Evolutionary conservation across 2,329 filamentous ascomycete species (phyloP).

Genomic region (Endothia cerciana): DNA sequence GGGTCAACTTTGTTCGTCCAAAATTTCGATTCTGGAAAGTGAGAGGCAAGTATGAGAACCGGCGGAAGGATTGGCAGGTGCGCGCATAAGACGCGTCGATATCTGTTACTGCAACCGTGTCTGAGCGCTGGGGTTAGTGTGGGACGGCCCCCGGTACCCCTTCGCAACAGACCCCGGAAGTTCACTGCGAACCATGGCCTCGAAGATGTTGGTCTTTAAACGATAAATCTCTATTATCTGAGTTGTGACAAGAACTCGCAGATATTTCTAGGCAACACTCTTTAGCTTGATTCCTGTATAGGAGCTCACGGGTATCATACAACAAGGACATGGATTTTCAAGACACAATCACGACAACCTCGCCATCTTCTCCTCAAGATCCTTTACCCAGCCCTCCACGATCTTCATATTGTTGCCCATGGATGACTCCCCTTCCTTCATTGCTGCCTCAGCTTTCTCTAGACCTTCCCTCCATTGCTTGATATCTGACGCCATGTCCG

Average conservation of each 20-base stretch:
- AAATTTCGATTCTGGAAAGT: background rate
- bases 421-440: constrained; percentile 69
- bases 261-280: background rate
- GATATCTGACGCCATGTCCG: constrained; percentile 81
- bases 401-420: constrained; percentile 80
- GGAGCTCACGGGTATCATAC: constrained; percentile 41
- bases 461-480: constrained; percentile 31
- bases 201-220: background rate
- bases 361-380: constrained; percentile 76
- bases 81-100: constrained; percentile 10
- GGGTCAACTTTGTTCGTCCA: background rate
- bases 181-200: background rate
- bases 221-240: background rate
- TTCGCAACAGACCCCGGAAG: background rate
- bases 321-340: constrained; percentile 30
- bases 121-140: background rate
- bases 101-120: background rate
- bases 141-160: background rate
- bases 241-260: background rate
- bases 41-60: background rate
- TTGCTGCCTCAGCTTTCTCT: constrained; percentile 49
- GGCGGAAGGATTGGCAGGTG: background rate
- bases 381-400: constrained; percentile 89
- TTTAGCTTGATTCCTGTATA: background rate
- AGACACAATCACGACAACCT: constrained; percentile 49